These are phyloP conservation scores for Kingdonia uniflora DNA, from an alignment of 164 flowering plant species.

Conservation along the genomic window DNA sequence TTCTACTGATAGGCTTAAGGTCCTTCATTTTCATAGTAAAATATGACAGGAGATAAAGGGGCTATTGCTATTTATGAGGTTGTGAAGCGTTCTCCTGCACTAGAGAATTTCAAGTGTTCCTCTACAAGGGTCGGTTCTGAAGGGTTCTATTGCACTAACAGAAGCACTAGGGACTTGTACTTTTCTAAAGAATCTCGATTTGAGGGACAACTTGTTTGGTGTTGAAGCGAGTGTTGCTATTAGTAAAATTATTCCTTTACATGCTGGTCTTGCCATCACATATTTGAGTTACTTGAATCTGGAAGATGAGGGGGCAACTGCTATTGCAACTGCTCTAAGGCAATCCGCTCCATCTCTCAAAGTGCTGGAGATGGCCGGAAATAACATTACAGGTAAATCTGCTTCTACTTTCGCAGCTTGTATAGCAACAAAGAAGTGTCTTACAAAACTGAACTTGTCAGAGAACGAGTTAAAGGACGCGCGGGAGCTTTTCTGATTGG, in stretches of 20 bases:
- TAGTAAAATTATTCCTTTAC: too few relatives aligned
- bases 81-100: slow-evolving; percentile 43
- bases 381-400: slow-evolving; percentile 57
- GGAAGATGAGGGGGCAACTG: too few relatives aligned
- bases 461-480: too few relatives aligned
- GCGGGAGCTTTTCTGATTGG: too few relatives aligned
- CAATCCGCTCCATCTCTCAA: too few relatives aligned
- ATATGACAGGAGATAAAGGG: too few relatives aligned
- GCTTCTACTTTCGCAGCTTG: too few relatives aligned
- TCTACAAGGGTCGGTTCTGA: slow-evolving; percentile 81
- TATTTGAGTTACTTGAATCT: too few relatives aligned
- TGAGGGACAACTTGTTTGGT: too few relatives aligned
- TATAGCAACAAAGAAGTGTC: slow-evolving; percentile 28
- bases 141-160: too few relatives aligned
- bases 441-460: slow-evolving; percentile 54
- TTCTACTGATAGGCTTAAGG: slow-evolving; percentile 59
- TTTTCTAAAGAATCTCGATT: slow-evolving; percentile 69
- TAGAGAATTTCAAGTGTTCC: slow-evolving; percentile 88
- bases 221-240: slow-evolving; percentile 51
- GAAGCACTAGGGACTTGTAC: slow-evolving; percentile 33
- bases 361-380: slow-evolving; percentile 83
- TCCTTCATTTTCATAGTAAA: slow-evolving; percentile 83
- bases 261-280: too few relatives aligned
- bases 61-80: slow-evolving; percentile 67
- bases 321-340: too few relatives aligned